Conservation (phyloP, 371 early-diverging fungal species). For the Rhizomucor pusillus region DNA sequence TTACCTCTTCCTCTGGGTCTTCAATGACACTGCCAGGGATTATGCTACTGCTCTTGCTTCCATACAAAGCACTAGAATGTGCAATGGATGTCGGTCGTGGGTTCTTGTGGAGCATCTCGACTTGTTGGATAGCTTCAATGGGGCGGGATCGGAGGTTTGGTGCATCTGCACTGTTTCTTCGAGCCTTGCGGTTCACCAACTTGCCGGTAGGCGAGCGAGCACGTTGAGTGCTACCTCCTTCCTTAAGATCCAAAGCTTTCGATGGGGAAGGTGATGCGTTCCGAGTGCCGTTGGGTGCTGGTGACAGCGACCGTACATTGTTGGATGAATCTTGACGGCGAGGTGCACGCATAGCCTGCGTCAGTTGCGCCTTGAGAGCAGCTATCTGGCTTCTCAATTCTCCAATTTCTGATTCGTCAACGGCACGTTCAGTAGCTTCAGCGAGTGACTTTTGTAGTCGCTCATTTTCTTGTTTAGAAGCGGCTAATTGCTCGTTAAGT, state of each 20-base stretch:
- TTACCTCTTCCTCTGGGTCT: slow-evolving; percentile 20
- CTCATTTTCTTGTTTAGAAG: slow-evolving; percentile 66
- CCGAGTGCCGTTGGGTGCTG: slow-evolving; percentile 20
- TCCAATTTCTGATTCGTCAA: slow-evolving; percentile 34
- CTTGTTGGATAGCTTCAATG: slow-evolving; percentile 31
- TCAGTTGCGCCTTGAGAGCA: slow-evolving; percentile 47
- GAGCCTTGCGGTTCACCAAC: slow-evolving; percentile 25
- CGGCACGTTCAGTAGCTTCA: slow-evolving; percentile 20
- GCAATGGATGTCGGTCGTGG: slow-evolving; percentile 48
- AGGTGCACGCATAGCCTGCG: slow-evolving; percentile 36
- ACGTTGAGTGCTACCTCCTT: slow-evolving; percentile 12
- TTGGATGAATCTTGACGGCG: slow-evolving; percentile 24
- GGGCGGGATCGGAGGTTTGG: slow-evolving; percentile 23
- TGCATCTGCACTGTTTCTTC: slow-evolving; percentile 35
- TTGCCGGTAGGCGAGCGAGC: slow-evolving; percentile 17
- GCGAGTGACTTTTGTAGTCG: slow-evolving; percentile 34
- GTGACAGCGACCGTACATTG: slow-evolving; percentile 26
- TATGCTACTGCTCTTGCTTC: slow-evolving; percentile 16
- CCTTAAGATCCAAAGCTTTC: slow-evolving; percentile 23
- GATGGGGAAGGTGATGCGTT: slow-evolving; percentile 31
- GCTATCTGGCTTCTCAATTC: slow-evolving; percentile 43
- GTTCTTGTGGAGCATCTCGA: slow-evolving; percentile 21
- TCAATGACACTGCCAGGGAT: slow-evolving; percentile 17
- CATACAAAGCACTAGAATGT: slow-evolving; percentile 28
- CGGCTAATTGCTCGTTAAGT: slow-evolving; percentile 58